Base-by-base conservation (phyloP, 495 filamentous ascomycete species). In the Hypoxylon cercidicola region DNA sequence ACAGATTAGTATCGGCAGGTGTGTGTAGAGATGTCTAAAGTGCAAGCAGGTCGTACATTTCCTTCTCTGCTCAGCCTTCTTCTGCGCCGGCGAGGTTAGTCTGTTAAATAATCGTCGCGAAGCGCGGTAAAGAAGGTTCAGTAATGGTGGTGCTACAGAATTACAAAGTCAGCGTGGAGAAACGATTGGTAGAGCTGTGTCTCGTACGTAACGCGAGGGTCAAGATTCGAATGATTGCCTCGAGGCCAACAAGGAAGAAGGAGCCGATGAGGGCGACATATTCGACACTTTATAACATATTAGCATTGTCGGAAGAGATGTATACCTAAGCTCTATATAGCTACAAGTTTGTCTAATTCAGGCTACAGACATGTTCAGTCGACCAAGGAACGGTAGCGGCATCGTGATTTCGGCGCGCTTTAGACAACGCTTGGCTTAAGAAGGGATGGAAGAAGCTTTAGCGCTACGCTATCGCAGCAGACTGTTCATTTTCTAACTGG, bases 211-310 rank as follows among this genome's bases (percentile, higher is more conserved):
- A 84, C 50, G 90, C 90, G 49, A 97, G 87, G 1, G 95, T 98
- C 49, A 97, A 87, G n/a, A 97, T 76, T 56, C 93, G 85, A 62
- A 97, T 88, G 50, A 96, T 68, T 23, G 84, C 87, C 75, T 98
- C 95, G 37, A 96, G 80, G 44, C 87, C 80, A 40, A 97, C 86
- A 34, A 98, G 83, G 32, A 92, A 68, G 65, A 99, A 87, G 13
- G 93, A 97, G 40, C 86, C 87, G 39, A 93, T 76, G 40, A 99
- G 87, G 37, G 92, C 91, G 60, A 92, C 75, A 80, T 98, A 97
- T 77, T 99, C 93, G 74, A 80, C 80, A 77, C 89, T 91, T 69
- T 20, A 12, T 34, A 13, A 37, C 13, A 34, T 30, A 48, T 69
- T 69, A 69, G 55, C 37, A 54, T 60, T 40, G 19, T 28, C 7